phyloP scores from a whole-genome alignment of 2,329 filamentous ascomycete species.

The Colletotrichum salicis region DNA sequence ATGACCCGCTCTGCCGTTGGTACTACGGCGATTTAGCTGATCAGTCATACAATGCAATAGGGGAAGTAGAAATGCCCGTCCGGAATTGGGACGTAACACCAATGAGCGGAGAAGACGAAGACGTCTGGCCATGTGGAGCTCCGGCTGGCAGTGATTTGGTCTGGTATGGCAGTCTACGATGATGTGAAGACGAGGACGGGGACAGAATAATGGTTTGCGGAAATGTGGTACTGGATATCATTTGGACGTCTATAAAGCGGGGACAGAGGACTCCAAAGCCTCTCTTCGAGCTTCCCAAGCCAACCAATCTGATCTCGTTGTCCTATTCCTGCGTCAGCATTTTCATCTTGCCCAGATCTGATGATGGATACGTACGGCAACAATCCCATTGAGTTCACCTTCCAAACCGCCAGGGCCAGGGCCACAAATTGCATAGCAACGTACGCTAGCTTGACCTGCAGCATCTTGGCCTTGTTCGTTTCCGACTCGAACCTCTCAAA shows the following conservation, averaged over 20 bases:
- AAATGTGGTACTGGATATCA: neutral
- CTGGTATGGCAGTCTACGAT: neutral
- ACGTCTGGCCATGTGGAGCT: neutral
- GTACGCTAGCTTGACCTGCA: conserved; percentile 89
- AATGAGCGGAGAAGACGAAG: neutral
- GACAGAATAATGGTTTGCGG: no score
- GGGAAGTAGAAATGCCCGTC: neutral
- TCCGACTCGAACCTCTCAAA: conserved; percentile 92
- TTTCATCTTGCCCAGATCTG: neutral
- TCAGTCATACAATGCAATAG: neutral
- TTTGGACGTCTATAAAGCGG: conserved; percentile 61
- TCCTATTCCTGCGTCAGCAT: conserved; percentile 62
- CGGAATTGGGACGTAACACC: neutral
- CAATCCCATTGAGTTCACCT: conserved; percentile 95
- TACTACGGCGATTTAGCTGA: neutral
- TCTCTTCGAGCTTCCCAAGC: conserved; percentile 88
- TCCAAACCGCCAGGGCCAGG: conserved; percentile 90
- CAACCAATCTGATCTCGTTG: conserved; percentile 96
- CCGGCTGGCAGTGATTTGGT: neutral
- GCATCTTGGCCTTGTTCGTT: conserved; percentile 76
- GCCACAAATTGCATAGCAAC: conserved; percentile 87
- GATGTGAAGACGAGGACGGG: neutral
- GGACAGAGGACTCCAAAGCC: conserved; percentile 73
- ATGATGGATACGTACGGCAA: conserved; percentile 74
- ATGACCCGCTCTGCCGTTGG: neutral